Conservation (phyloP, 352 stramenopile species). For the Phytophthora fragariae region DNA sequence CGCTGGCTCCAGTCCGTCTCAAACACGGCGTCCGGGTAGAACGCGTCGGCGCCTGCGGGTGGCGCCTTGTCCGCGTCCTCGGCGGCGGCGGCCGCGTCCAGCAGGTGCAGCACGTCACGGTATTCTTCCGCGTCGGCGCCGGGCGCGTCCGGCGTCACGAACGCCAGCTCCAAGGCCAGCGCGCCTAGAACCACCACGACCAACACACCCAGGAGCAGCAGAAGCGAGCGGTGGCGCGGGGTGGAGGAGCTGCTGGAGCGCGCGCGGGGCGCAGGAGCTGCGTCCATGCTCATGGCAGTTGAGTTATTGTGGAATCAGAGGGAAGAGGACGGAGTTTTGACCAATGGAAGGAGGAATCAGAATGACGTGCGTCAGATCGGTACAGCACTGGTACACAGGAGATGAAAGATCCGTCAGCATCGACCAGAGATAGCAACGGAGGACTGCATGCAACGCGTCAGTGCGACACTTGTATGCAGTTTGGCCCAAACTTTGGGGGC, state of each 20-base stretch:
- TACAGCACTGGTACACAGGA: not conserved
- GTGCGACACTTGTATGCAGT: not conserved
- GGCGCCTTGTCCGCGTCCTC: slow-evolving; percentile 34
- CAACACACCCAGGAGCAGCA: slow-evolving; percentile 34
- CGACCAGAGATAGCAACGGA: not conserved
- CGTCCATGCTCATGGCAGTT: not conserved
- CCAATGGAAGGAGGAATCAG: slow-evolving; percentile 8
- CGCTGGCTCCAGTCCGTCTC: slow-evolving; percentile 39
- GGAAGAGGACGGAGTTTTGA: not conserved
- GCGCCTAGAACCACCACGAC: slow-evolving; percentile 28
- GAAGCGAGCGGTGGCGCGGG: slow-evolving; percentile 24
- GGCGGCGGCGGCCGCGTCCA: slow-evolving; percentile 34
- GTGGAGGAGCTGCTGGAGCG: slow-evolving; percentile 23
- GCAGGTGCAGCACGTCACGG: slow-evolving; percentile 28
- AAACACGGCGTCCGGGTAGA: slow-evolving; percentile 44
- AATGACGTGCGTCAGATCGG: not conserved
- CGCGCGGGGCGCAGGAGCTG: slow-evolving; percentile 9
- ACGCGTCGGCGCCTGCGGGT: slow-evolving; percentile 13
- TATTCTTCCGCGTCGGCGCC: slow-evolving; percentile 11
- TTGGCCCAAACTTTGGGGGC: too few species aligned
- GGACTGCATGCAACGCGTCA: not conserved
- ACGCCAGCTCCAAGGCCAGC: slow-evolving; percentile 37
- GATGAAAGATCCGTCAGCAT: not conserved
- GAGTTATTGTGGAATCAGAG: not conserved
- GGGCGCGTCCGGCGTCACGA: slow-evolving; percentile 22